phyloP scores from a whole-genome alignment of 371 early-diverging fungal genomes.

The Apophysomyces sp. region DNA sequence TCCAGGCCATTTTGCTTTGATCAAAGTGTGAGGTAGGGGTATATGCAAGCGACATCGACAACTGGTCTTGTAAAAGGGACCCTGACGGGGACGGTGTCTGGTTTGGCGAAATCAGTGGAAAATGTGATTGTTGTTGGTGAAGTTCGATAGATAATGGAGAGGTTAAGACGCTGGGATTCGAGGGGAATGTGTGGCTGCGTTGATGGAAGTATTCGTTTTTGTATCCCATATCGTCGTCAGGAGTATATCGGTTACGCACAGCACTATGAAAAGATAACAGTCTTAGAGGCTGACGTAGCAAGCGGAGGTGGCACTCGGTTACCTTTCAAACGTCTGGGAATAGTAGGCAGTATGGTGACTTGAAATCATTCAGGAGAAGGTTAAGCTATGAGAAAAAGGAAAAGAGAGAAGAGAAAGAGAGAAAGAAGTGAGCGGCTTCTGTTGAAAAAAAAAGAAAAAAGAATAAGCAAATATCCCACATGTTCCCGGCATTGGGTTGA shows the following conservation, averaged over 20 bases:
- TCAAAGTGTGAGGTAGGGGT: background rate
- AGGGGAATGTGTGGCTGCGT: background rate
- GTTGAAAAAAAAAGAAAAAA: background rate
- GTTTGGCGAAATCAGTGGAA: background rate
- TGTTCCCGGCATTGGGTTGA: background rate
- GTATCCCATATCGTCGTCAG: constrained; percentile 1
- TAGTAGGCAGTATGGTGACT: background rate
- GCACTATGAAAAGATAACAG: background rate
- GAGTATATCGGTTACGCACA: constrained; percentile 3
- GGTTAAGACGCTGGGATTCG: background rate
- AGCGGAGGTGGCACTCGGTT: background rate
- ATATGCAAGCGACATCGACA: background rate
- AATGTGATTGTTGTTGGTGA: background rate
- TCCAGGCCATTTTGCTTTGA: background rate
- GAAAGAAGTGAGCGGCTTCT: background rate
- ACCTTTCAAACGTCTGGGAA: background rate
- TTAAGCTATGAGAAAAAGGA: background rate
- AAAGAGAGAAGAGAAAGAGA: background rate
- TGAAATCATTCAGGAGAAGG: background rate
- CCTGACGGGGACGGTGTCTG: background rate
- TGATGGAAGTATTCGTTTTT: background rate
- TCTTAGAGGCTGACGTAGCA: background rate
- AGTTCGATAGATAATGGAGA: background rate
- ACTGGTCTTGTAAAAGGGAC: background rate
- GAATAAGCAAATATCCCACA: background rate